Conservation (phyloP, 352 stramenopile species). For the Albugo laibachii region DNA sequence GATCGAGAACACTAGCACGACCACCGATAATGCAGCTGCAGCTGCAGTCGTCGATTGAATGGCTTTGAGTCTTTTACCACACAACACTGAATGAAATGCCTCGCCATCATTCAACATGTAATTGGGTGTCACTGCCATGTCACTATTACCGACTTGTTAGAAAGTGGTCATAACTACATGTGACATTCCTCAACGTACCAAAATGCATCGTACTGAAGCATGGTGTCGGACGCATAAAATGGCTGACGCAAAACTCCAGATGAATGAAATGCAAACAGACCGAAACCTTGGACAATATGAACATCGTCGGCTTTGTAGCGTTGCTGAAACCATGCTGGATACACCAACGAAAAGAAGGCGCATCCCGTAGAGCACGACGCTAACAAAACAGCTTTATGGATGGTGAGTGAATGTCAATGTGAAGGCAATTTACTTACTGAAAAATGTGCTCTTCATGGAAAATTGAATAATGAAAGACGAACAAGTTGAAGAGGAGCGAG, state of each 20-base stretch:
- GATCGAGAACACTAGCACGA: slow-evolving; percentile 44
- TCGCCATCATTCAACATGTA: slow-evolving; percentile 66
- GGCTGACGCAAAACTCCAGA: slow-evolving; percentile 38
- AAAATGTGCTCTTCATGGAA: too few relatives aligned
- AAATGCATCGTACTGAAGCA: slow-evolving; percentile 58
- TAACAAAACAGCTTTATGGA: slow-evolving; percentile 42
- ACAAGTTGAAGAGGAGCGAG: too few relatives aligned
- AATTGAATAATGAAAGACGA: too few relatives aligned
- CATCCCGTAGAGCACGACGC: slow-evolving; percentile 51
- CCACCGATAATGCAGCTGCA: slow-evolving; percentile 30
- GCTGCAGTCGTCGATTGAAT: slow-evolving; percentile 38
- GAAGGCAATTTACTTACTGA: too few relatives aligned
- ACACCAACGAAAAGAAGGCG: slow-evolving; percentile 60
- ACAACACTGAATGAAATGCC: slow-evolving; percentile 48
- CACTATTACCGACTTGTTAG: not conserved
- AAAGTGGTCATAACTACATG: not conserved
- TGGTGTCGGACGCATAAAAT: slow-evolving; percentile 61
- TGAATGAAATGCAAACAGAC: slow-evolving; percentile 70
- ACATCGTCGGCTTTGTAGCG: slow-evolving; percentile 50
- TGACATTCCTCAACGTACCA: slow-evolving; percentile 15
- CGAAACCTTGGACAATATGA: slow-evolving; percentile 59
- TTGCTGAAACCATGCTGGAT: slow-evolving; percentile 74
- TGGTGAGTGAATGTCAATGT: too few relatives aligned
- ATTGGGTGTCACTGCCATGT: slow-evolving; percentile 27
- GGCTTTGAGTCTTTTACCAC: slow-evolving; percentile 45